phyloP scores from a whole-genome alignment of 2,329 filamentous ascomycete species.

The Xylaria sp. region DNA sequence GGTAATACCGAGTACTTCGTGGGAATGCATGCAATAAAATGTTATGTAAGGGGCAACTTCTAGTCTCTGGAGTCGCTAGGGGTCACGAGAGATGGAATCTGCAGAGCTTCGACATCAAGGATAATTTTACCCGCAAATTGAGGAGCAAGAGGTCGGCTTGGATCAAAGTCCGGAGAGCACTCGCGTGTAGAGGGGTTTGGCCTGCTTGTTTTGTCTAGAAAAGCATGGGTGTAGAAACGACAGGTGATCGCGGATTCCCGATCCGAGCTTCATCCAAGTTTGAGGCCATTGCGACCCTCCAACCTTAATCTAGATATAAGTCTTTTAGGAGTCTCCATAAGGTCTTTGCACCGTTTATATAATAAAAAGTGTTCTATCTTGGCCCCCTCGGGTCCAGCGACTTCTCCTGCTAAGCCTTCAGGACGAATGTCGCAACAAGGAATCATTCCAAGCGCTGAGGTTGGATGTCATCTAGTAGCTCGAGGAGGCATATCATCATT shows the following conservation, averaged over 20 bases:
- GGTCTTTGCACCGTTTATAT: not conserved
- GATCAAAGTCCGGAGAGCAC: not conserved
- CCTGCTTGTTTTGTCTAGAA: not conserved
- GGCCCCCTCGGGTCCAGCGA: not conserved
- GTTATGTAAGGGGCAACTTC: not conserved
- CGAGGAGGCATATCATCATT: not conserved
- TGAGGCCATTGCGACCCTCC: not conserved
- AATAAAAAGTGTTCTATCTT: not conserved
- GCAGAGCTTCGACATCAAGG: too few relatives aligned
- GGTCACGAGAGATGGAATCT: too few relatives aligned
- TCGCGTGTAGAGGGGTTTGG: not conserved
- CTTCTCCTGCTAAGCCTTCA: not conserved
- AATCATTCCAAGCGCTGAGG: too few relatives aligned
- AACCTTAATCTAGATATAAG: not conserved
- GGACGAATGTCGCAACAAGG: not conserved
- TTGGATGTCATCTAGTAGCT: not conserved
- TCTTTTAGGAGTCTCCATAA: not conserved
- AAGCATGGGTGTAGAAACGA: not conserved
- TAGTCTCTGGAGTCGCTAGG: too few relatives aligned
- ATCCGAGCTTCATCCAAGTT: conserved; percentile 1
- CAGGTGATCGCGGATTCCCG: not conserved
- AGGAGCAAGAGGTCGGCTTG: not conserved
- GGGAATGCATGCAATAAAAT: not conserved
- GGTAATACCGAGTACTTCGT: not conserved
- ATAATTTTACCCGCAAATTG: not conserved